Evolutionary conservation across 768 basidiomycete genomes (phyloP).

Genomic region (Rhodotorula toruloides): DNA sequence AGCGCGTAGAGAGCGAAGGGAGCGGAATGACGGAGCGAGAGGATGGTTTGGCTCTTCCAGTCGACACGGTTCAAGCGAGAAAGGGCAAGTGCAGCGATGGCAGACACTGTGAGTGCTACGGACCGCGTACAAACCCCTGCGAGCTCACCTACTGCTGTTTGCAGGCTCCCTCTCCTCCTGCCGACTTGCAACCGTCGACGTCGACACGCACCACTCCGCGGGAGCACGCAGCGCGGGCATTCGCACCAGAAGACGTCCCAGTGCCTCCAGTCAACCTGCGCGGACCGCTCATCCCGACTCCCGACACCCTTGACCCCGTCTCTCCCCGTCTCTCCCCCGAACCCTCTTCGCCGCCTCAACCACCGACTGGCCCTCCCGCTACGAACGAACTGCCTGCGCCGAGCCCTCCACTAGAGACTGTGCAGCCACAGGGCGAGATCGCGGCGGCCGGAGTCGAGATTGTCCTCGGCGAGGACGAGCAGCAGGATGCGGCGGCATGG

Average conservation of each 20-base stretch:
- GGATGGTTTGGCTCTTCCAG: no score
- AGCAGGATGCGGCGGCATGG: constrained; percentile 62
- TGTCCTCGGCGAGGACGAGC: constrained; percentile 28
- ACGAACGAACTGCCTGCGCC: neutral
- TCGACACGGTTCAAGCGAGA: no score
- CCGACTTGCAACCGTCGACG: neutral
- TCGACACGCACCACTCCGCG: neutral
- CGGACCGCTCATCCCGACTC: constrained; percentile 22
- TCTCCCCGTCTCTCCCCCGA: neutral
- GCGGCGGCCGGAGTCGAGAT: constrained; percentile 19
- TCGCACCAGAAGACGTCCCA: constrained; percentile 19
- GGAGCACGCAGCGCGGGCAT: constrained; percentile 5
- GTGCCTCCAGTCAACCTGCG: neutral
- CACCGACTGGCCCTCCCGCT: neutral
- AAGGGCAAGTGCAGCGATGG: no score
- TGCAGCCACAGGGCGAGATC: neutral
- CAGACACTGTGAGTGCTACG: neutral
- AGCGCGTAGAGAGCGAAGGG: no score
- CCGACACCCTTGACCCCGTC: neutral
- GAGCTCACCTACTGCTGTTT: neutral
- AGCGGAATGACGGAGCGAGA: no score
- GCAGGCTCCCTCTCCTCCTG: neutral
- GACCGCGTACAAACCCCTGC: neutral
- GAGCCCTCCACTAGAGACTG: neutral
- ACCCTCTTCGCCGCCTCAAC: neutral